Percentiles rank a stretch among this genome's conserved stretches.
Evolutionary conservation across 192 early-diverging fungal genomes (phyloP).

Genomic region (Linnemannia schmuckeri): DNA sequence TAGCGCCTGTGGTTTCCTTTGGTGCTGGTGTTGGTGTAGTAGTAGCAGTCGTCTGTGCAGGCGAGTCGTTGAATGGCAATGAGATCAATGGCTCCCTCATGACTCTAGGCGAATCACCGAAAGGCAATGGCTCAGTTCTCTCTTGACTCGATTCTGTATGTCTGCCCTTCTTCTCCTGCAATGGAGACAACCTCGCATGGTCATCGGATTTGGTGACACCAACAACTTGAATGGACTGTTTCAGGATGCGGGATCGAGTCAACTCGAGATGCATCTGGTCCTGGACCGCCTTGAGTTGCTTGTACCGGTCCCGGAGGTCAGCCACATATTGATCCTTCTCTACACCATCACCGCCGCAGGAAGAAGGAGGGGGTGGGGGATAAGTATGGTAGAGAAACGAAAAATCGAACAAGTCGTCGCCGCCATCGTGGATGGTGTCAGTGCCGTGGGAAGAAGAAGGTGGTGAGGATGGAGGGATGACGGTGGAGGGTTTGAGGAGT

Average conservation of each 20-base stretch:
- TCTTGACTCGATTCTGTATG: neutral
- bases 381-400: neutral
- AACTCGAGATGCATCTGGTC: conserved; percentile 33
- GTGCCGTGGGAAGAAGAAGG: neutral
- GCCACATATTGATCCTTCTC: neutral
- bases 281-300: conserved; percentile 27
- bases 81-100: too few relatives aligned
- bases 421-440: neutral
- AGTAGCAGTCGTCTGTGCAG: neutral
- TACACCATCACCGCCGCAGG: neutral
- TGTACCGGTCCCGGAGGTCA: conserved; percentile 19
- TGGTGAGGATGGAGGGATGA: neutral
- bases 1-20: too few relatives aligned
- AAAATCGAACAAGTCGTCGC: neutral
- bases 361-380: neutral
- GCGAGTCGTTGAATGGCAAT: too few relatives aligned
- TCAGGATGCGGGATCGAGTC: conserved; percentile 18
- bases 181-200: neutral
- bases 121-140: neutral
- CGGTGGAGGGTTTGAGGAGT: neutral
- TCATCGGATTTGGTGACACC: neutral
- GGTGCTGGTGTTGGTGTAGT: neutral
- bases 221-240: neutral
- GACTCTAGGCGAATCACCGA: too few relatives aligned
- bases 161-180: neutral